Conservation (phyloP, 164 flowering plant genomes). For the Paratinospora sagittata region DNA sequence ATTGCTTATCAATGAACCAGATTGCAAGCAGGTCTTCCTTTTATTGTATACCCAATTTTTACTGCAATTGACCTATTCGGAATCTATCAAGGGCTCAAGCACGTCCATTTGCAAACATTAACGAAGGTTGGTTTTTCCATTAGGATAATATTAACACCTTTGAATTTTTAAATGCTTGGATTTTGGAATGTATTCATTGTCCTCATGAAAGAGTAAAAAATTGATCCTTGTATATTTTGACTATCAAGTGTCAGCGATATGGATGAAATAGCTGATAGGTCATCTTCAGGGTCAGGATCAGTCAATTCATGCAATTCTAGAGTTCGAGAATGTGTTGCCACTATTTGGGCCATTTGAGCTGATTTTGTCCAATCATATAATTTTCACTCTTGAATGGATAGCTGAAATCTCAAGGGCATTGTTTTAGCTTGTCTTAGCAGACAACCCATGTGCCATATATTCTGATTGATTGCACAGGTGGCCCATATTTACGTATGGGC, state of each 20-base stretch:
- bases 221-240: background rate
- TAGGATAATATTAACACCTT: background rate
- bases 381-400: background rate
- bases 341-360: background rate
- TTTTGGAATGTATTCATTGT: background rate
- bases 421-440: background rate
- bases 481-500: no score
- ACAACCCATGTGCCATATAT: no score
- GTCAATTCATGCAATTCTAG: background rate
- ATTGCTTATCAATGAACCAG: slow-evolving; percentile 26
- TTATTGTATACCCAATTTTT: slow-evolving; percentile 74
- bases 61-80: slow-evolving; percentile 75
- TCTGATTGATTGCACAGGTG: no score
- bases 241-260: no score
- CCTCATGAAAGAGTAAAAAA: background rate
- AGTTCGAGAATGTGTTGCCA: background rate
- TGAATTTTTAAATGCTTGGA: background rate
- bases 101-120: slow-evolving; percentile 83
- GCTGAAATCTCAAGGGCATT: background rate
- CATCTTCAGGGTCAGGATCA: no score
- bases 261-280: no score
- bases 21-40: slow-evolving; percentile 65
- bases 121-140: slow-evolving; percentile 59
- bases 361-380: background rate
- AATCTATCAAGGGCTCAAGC: slow-evolving; percentile 78